Base-by-base conservation (phyloP, 1,284 basidiomycete species). In the Cryptococcus sp. region DNA sequence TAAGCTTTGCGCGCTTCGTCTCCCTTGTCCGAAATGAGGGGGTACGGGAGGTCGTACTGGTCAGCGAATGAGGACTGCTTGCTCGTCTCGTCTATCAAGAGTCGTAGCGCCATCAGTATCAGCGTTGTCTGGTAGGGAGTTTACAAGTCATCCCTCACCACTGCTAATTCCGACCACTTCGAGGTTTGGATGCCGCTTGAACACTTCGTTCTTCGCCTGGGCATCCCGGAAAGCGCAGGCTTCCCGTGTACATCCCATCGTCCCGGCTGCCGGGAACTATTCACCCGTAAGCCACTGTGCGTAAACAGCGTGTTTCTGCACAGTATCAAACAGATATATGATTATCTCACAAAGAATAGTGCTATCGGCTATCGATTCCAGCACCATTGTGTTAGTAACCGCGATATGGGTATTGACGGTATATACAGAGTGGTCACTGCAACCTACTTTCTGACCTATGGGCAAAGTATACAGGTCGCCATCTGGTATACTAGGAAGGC, bases 181-280 rank as follows among this genome's bases (percentile, higher is more conserved):
- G 45, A 88, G 82, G 47, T 85, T 84, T 1, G 65, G 48, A 82
- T 84, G 57, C 38, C 82, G 78, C 69, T 85, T 85, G 78, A 88
- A 91, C n/a, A 81, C 79, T 52, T 83, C 82, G 61, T 87, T 86
- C 65, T 86, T 83, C 50, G 81, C 82, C 52, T 89, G 78, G 3
- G 87, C 87, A 79, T 91, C 88, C 23, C 89, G 83, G 76, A 92
- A 90, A 53, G 85, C 82, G 66, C 88, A 90, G 1, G 87, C 89
- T 74, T 91, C 85, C 68, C 83, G 86, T 10, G 88, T 91, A 74
- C 90, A 91, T 4, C 87, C 88, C 58, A 80, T 86, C 1, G 88
- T 84, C 3, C 60, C 61, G 1, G 86, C 88, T 61, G 64, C 55
- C 17, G 71, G 69, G 54, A 69, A 75, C 70, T 72, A 51, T 2